phyloP scores from a whole-genome alignment of 2,329 filamentous ascomycete species.

The Colletotrichum liaoningense region DNA sequence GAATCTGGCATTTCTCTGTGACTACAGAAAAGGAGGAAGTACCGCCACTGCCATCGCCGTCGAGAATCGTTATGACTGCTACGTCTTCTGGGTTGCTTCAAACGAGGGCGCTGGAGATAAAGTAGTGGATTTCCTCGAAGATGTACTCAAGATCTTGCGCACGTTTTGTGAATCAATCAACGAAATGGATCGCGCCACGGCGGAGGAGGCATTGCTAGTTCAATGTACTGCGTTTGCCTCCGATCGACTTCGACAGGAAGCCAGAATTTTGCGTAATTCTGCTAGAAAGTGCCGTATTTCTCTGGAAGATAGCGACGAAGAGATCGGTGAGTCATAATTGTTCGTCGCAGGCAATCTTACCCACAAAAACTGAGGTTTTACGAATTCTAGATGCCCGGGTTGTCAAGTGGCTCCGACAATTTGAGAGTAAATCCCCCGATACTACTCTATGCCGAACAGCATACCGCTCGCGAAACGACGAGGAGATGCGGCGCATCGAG shows the following conservation, averaged over 20 bases:
- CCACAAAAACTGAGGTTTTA: neutral
- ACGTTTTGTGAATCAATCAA: neutral
- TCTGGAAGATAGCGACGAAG: neutral
- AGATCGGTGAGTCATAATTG: neutral
- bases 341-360: neutral
- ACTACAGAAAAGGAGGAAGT: constrained; percentile 57
- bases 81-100: constrained; percentile 56
- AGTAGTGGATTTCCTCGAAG: constrained; percentile 45
- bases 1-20: constrained; percentile 57
- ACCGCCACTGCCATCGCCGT: constrained; percentile 58
- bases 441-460: neutral
- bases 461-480: constrained; percentile 14
- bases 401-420: neutral
- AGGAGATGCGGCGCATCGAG: constrained; percentile 18
- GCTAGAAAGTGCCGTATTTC: constrained; percentile 24
- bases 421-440: neutral
- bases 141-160: constrained; percentile 38
- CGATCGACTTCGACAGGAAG: constrained; percentile 40
- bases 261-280: constrained; percentile 33
- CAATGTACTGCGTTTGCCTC: constrained; percentile 36
- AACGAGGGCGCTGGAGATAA: constrained; percentile 45
- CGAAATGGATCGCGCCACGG: neutral
- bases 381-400: neutral
- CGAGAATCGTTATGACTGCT: constrained; percentile 45
- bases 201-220: neutral